Base-by-base conservation (phyloP, 352 stramenopile species). In the Peronosclerospora sorghi region DNA sequence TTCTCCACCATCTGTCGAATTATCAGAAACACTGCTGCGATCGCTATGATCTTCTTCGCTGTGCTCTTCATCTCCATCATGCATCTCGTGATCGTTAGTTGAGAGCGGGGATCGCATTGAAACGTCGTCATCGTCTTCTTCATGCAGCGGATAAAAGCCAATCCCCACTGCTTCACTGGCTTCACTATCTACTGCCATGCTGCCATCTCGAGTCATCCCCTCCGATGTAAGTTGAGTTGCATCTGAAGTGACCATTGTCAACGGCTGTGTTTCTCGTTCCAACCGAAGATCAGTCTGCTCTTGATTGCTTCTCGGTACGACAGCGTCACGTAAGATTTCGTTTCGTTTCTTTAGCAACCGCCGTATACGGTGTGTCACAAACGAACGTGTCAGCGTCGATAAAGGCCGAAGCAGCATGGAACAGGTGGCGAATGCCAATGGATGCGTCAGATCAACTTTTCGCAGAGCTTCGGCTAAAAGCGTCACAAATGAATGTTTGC, bases 401-500 rank as follows among this genome's bases (percentile, higher is more conserved):
- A 94, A 45, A 8, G 78, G 81, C n/a, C 76, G 73, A 18, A 94
- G 47, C 17, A 91, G 46, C 76, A 90, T 94, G 6, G 62, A 68
- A 41, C 76, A 89, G 6, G 73, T 83, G 24, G 74, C 56, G 39
- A 83, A 65, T 5, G 81, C 81, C 30, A 91, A 61, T 17, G 78
- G 78, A 45, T 91, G 78, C 7, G 76, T 68, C 38, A 91, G 36
- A 34, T 84, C 67, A 27, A 94, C 72, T 41, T 86, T 87, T 4
- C 75, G 65, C 12, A 94, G 34, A 5, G 77, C 75, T n/a, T 86
- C 63, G n/a, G 77, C 62, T 10, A 94, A 58, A 2, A 89, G 45
- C 4, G 58, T 78, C 17, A 91, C 76, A 21, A 94, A 86, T 5
- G 71, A 73, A 36, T 87, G 78, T 38, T 86, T 86, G 27, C 68